phyloP scores from a whole-genome alignment of 306 rosid genomes.

The Sesbania bispinosa region DNA sequence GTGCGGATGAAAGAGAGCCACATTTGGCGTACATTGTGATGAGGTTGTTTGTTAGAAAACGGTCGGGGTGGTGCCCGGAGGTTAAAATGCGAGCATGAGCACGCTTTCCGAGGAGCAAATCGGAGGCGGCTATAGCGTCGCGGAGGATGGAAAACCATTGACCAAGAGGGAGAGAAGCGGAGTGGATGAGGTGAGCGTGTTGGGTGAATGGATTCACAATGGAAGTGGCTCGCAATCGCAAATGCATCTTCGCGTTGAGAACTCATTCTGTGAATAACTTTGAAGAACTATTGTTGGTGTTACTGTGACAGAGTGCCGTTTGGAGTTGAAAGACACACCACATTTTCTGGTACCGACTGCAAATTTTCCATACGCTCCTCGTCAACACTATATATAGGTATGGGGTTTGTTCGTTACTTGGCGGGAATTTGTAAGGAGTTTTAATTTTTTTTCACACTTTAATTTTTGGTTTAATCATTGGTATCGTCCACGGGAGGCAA shows the following conservation, averaged over 20 bases:
- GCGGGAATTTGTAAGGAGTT: neutral
- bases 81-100: conserved; percentile 56
- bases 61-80: conserved; percentile 41
- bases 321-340: neutral
- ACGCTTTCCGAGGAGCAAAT: conserved; percentile 58
- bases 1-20: conserved; percentile 57
- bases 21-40: conserved; percentile 66
- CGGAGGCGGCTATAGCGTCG: conserved; percentile 45
- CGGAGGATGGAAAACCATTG: conserved; percentile 73
- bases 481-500: no score
- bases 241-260: conserved; percentile 28
- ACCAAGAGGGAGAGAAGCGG: neutral
- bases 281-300: neutral
- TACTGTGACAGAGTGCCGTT: neutral
- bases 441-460: no score
- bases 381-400: no score
- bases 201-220: neutral
- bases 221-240: conserved; percentile 30
- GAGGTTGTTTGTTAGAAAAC: conserved; percentile 66
- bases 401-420: no score
- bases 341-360: neutral
- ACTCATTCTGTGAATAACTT: conserved; percentile 23
- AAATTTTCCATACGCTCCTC: no score
- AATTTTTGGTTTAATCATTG: no score
- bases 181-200: neutral